Conservation (phyloP, 2,329 filamentous ascomycete species). For the Ascocoryne sarcoides region DNA sequence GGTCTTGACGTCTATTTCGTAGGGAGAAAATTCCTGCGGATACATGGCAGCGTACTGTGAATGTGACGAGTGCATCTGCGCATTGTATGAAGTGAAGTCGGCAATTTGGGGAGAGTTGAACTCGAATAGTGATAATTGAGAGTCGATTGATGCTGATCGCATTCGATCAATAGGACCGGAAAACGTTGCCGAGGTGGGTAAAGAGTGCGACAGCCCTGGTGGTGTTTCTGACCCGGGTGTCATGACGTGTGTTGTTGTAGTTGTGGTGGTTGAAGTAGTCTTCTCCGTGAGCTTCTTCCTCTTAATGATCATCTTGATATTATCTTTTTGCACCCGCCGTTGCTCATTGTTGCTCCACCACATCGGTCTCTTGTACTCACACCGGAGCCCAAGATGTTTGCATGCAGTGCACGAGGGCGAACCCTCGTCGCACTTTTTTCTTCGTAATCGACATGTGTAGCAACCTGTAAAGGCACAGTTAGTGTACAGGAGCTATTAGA, state of each 20-base stretch:
- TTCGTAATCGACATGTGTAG: constrained; percentile 58
- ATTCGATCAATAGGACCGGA: constrained; percentile 66
- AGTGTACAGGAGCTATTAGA: constrained; percentile 52
- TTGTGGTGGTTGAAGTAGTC: constrained; percentile 45
- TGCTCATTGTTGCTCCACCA: constrained; percentile 97
- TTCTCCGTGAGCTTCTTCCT: constrained; percentile 91
- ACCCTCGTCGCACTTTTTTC: constrained; percentile 63
- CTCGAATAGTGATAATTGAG: constrained; percentile 66
- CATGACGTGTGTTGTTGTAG: constrained; percentile 39
- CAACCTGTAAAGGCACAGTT: constrained; percentile 39
- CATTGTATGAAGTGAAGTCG: constrained; percentile 54
- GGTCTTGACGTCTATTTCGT: constrained; percentile 93
- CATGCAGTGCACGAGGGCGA: constrained; percentile 54
- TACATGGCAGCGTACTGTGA: constrained; percentile 36
- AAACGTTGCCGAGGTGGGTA: constrained; percentile 72
- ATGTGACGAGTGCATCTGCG: constrained; percentile 47
- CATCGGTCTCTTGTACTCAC: constrained; percentile 92
- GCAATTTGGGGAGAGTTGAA: constrained; percentile 53
- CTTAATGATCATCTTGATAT: constrained; percentile 97
- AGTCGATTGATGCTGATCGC: constrained; percentile 71
- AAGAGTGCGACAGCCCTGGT: constrained; percentile 70
- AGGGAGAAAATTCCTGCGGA: constrained; percentile 63
- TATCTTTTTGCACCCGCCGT: constrained; percentile 78
- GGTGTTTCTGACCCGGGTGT: constrained; percentile 51
- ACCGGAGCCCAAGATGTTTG: constrained; percentile 66